These are phyloP conservation scores for Xylariaceae sp. DNA, from an alignment of 2,329 filamentous ascomycete genomes.

Conservation along the genomic window DNA sequence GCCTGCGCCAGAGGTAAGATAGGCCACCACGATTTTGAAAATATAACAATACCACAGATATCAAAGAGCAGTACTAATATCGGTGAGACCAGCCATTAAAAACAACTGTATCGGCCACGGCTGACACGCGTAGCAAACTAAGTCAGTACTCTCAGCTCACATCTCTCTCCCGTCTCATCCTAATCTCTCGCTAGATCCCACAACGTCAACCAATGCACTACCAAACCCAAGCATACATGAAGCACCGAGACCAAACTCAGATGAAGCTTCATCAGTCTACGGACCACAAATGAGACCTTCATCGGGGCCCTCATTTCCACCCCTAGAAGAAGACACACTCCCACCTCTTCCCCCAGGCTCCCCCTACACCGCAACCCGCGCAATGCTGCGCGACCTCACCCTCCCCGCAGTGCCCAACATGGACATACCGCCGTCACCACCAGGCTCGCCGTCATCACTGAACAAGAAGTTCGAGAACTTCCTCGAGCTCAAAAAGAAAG, in stretches of 20 bases:
- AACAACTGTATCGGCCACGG: conserved; percentile 18
- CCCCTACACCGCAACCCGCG: conserved; percentile 63
- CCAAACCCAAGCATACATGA: not conserved
- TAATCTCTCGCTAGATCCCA: conserved; percentile 7
- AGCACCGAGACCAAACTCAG: conserved; percentile 7
- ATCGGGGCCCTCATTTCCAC: conserved; percentile 26
- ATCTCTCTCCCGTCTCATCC: not conserved
- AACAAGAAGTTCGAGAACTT: conserved; percentile 71
- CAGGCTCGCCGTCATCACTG: conserved; percentile 51
- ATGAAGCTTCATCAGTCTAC: conserved; percentile 21
- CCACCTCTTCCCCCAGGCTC: conserved; percentile 44
- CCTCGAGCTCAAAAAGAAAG: conserved; percentile 70
- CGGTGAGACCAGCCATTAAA: conserved; percentile 30
- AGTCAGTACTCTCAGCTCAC: conserved; percentile 9
- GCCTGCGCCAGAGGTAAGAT: conserved; percentile 28
- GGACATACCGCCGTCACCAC: conserved; percentile 70
- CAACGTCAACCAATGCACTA: conserved; percentile 9
- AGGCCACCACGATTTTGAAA: conserved; percentile 14
- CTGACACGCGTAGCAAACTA: conserved; percentile 16
- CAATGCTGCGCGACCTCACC: conserved; percentile 66
- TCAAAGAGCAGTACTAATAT: conserved; percentile 31
- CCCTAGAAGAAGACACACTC: conserved; percentile 19
- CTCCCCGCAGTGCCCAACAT: conserved; percentile 69
- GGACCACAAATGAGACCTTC: conserved; percentile 29
- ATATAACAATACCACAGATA: conserved; percentile 6